Conservation (phyloP, 768 basidiomycete species). For the Phaffia australis region DNA sequence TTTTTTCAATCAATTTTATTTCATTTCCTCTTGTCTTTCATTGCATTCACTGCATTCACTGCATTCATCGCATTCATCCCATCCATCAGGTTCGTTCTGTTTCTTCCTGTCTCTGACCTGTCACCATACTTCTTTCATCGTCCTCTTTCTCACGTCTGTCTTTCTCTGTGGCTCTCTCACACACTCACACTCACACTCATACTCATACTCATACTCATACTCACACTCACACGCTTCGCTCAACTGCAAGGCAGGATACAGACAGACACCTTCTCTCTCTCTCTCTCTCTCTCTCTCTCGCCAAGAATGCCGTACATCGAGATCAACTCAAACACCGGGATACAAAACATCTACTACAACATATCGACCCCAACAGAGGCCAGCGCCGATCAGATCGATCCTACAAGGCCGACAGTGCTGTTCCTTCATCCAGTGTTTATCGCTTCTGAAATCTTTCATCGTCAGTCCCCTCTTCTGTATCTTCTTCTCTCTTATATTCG, state of each 20-base stretch:
- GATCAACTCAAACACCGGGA: conserved; percentile 12
- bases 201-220: too few species aligned
- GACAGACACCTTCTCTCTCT: not conserved
- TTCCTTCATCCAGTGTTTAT: conserved; percentile 17
- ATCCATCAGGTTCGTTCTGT: too few species aligned
- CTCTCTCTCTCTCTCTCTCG: not conserved
- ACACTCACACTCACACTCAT: too few species aligned
- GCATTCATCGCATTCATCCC: too few species aligned
- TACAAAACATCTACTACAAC: conserved; percentile 3
- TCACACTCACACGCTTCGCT: too few species aligned
- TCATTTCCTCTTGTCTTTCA: too few species aligned
- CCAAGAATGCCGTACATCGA: conserved; percentile 4
- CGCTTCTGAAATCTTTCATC: conserved; percentile 19
- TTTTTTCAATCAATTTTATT: too few species aligned
- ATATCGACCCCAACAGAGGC: conserved; percentile 10
- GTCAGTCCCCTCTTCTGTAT: conserved; percentile 4
- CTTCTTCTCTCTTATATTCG: not conserved
- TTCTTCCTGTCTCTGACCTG: too few species aligned
- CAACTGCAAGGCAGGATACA: not conserved
- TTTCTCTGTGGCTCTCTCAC: too few species aligned
- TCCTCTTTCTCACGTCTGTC: too few species aligned
- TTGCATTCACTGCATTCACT: too few species aligned
- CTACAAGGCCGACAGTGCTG: not conserved
- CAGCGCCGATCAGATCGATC: not conserved
- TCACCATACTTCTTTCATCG: too few species aligned